Evolutionary conservation across 176 grass and related monocot species (phyloP).

Genomic region (Ensete glaucum): DNA sequence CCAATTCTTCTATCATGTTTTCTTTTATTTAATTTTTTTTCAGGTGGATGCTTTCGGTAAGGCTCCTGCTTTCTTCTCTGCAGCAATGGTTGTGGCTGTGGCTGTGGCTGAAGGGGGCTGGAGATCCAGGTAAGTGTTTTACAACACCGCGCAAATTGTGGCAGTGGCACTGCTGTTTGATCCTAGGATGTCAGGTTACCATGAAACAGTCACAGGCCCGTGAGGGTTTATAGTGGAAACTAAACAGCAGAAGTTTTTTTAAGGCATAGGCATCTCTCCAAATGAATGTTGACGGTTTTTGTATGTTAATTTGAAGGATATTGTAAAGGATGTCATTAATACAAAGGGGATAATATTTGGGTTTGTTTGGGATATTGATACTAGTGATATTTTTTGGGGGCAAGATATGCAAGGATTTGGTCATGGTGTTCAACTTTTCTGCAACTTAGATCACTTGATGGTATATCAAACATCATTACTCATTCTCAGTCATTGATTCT

Average conservation of each 20-base stretch:
- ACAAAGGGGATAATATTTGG: no score
- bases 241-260: background rate
- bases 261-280: background rate
- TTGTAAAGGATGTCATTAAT: no score
- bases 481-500: no score
- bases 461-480: no score
- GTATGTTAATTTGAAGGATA: no score
- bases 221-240: background rate
- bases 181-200: background rate
- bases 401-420: no score
- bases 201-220: background rate
- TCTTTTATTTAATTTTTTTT: slow-evolving; percentile 7
- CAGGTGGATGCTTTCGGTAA: slow-evolving; percentile 4
- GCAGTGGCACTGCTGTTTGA: background rate
- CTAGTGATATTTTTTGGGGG: no score
- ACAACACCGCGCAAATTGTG: background rate
- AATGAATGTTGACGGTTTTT: background rate
- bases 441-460: no score
- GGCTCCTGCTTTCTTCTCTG: slow-evolving; percentile 20
- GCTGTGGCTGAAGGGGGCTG: slow-evolving; percentile 17
- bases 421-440: no score
- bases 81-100: slow-evolving; percentile 7
- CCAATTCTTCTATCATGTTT: background rate
- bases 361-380: no score
- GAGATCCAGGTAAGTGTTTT: slow-evolving; percentile 19